These are phyloP conservation scores for Avena eriantha DNA, from an alignment of 176 grass and related monocot species.

Conservation along the genomic window DNA sequence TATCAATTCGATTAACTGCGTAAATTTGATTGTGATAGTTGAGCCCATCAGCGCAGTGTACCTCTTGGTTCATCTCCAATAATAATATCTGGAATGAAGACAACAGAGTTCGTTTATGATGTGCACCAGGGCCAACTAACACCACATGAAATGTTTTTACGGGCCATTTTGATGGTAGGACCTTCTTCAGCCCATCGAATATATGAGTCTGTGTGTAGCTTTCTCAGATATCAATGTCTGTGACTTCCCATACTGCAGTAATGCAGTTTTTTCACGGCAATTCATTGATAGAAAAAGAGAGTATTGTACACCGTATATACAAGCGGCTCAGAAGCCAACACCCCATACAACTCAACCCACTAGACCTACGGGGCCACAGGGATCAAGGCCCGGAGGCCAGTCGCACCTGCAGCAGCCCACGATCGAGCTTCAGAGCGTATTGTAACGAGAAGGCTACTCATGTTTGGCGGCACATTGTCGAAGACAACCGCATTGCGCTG, in stretches of 20 bases:
- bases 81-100: constrained; percentile 46
- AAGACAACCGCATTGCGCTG: no score
- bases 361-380: no score
- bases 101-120: constrained; percentile 34
- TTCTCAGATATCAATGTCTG: constrained; percentile 32
- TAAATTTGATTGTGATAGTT: constrained; percentile 43
- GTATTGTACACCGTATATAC: no score
- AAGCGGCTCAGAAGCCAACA: no score
- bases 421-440: no score
- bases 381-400: no score
- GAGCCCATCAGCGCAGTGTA: constrained; percentile 18
- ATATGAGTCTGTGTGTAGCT: constrained; percentile 21
- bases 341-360: no score
- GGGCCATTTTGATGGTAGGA: neutral
- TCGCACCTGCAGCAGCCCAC: no score
- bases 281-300: no score
- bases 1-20: constrained; percentile 30
- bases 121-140: neutral
- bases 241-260: constrained; percentile 42
- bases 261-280: neutral
- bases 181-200: constrained; percentile 41
- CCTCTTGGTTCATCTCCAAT: constrained; percentile 15
- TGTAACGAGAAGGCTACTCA: no score
- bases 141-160: constrained; percentile 52
- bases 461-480: no score